These are phyloP conservation scores for Pestalotiopsis sp. DNA, from an alignment of 2,329 filamentous ascomycete genomes.

Conservation along the genomic window DNA sequence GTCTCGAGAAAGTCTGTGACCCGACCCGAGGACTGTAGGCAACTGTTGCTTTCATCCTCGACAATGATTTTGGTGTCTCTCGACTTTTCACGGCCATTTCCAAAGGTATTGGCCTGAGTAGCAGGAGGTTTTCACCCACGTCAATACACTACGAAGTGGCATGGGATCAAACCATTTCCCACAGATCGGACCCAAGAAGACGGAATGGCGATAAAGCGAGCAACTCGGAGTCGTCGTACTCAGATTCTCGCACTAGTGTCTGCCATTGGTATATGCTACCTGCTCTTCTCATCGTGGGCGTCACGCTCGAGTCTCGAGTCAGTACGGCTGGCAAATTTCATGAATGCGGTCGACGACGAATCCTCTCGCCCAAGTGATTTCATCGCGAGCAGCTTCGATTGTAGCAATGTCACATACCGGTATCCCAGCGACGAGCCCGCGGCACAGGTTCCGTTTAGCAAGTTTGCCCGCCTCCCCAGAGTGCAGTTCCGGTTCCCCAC, in stretches of 20 bases:
- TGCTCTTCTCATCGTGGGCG: not conserved
- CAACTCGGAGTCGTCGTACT: not conserved
- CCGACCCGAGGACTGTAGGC: not conserved
- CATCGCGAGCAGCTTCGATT: slow-evolving; percentile 36
- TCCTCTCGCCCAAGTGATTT: slow-evolving; percentile 4
- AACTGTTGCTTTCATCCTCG: not conserved
- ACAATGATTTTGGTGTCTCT: too few relatives aligned
- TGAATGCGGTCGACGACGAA: slow-evolving; percentile 27
- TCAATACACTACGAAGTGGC: not conserved
- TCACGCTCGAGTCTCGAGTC: slow-evolving; percentile 9
- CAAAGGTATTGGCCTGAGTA: too few relatives aligned
- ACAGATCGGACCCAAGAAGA: not conserved
- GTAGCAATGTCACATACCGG: slow-evolving; percentile 29
- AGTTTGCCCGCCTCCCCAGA: slow-evolving; percentile 25
- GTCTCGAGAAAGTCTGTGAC: not conserved
- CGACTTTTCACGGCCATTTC: too few relatives aligned
- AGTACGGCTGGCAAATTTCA: slow-evolving; percentile 27
- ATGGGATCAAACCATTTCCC: not conserved
- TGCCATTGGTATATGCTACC: not conserved
- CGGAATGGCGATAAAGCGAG: not conserved
- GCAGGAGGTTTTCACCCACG: not conserved
- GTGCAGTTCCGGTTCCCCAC: slow-evolving; percentile 36
- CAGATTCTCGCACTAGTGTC: not conserved
- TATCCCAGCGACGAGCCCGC: slow-evolving; percentile 24
- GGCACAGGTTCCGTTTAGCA: slow-evolving; percentile 23